Base-by-base conservation (phyloP, 2,329 filamentous ascomycete genomes). In the Beauveria varroae region DNA sequence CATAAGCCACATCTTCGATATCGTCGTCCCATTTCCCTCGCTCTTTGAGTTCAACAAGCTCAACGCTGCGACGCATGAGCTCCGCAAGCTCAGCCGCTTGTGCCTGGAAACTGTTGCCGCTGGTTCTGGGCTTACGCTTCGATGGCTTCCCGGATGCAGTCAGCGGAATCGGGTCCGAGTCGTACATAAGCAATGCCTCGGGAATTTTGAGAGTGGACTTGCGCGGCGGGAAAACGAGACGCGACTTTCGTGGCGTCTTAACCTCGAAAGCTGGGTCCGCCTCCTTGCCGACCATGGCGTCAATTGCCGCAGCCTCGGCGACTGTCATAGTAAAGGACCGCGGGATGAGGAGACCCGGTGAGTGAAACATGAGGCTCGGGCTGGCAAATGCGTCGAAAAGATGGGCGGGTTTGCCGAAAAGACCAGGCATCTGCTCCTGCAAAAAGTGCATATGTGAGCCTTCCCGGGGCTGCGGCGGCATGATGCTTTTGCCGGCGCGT, bases 371-470 rank as follows among this genome's bases (percentile, higher is more conserved):
- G 1, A 87, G 74, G 57, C 76, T 75, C 0, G 85, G 78, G 62
- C 82, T 86, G 5, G 78, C 82, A 68, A 87, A 87, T 0, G 81
- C 71, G 65, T 88, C 85, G 63, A 87, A 86, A 34, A 85, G 69
- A 62, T 80, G 71, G 1, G 68, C 68, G 0, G 84, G 82, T 0
- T 64, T 66, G 10, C 65, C 64, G 67, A 87, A 87, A n/a, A 86
- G 73, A 5, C 62, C 63, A 0, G 73, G 69, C 30, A 76, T 63
- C 37, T 72, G 70, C 7, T 71, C 64, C 44, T 74, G 70, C 28
- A 83, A 63, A 44, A 70, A 62, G 16, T 73, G 68, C 34, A 80
- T 67, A 57, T 74, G 70, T 2, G 76, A 72, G 12, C 73, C 72
- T 28, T 72, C 71, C 8, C 63, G 63, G 1, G 69, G 67, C 40